Conservation (phyloP, 306 rosid species). For the Trifolium dubium region DNA sequence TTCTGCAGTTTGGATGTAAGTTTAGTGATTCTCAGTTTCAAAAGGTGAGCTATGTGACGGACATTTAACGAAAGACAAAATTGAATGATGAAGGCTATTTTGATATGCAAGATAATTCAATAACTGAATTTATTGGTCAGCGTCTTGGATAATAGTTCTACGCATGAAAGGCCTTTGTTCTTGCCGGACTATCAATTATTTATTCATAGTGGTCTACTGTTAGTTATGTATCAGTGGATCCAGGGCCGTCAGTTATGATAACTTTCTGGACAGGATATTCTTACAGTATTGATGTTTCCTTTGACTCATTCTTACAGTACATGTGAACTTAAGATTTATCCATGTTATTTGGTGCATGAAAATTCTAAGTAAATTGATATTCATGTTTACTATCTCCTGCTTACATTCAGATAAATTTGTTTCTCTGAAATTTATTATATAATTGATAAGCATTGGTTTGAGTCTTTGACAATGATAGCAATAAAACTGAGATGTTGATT, state of each 20-base stretch:
- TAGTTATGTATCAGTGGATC: slow-evolving; percentile 17
- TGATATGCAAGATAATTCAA: too few relatives aligned
- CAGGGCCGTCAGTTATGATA: neutral
- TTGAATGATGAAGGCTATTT: too few relatives aligned
- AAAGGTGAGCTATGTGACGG: neutral
- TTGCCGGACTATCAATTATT: neutral
- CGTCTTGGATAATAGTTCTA: too few relatives aligned
- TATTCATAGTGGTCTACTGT: slow-evolving; percentile 11
- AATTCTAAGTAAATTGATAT: slow-evolving; percentile 18
- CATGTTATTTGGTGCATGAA: slow-evolving; percentile 18
- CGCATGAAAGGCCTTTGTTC: too few relatives aligned
- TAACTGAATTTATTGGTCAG: too few relatives aligned
- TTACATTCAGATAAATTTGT: slow-evolving; percentile 20
- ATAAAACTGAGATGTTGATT: slow-evolving; percentile 26
- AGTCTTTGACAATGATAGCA: slow-evolving; percentile 38
- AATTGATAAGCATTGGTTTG: slow-evolving; percentile 32
- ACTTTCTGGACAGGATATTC: neutral
- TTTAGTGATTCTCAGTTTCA: slow-evolving; percentile 17
- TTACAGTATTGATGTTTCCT: slow-evolving; percentile 32
- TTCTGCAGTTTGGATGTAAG: slow-evolving; percentile 1
- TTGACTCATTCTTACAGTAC: slow-evolving; percentile 13
- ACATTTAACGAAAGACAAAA: too few relatives aligned
- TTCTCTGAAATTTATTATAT: slow-evolving; percentile 14
- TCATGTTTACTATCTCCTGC: slow-evolving; percentile 24
- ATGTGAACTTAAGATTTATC: slow-evolving; percentile 9